Evolutionary conservation across 1,139 yeast genomes (phyloP), one percentile per base, ranked within the genome.

Genomic region (Blastobotrys serpentis): DNA sequence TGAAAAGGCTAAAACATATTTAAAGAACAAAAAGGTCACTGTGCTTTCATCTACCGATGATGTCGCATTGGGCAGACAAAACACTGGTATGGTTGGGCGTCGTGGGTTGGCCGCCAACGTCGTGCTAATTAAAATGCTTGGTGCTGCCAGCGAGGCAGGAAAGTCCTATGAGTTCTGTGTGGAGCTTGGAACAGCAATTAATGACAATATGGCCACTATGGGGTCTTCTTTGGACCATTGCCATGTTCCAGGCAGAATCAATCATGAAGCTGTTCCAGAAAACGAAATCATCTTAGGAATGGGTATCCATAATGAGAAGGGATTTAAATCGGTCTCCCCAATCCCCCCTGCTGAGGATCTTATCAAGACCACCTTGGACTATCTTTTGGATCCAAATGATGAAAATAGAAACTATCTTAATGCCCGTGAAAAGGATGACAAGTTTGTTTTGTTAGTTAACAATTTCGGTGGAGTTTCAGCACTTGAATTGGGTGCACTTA

Each of bases 241-340:
- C 45, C 77, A 74, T 52, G 74, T 76, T 25, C 78, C 80, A 4
- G 79, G 80, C 8, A 73, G 75, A 51, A 69, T 63, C 10, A 19
- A 36, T 18, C 25, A 36, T 11, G 40, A 19, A 4, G 25, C 23
- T 5, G 63, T 64, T 18, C 67, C 66, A 46, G 70, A 73, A 49
- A 67, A 47, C 49, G 53, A 55, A 23, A 56, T 56, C 19, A 54
- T 51, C 5, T 41, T 56, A 37, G 81, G 81, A 2, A 66, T 77
- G 52, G 81, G 81, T 2, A 76, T 77, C 48, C 81, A 77, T 58
- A 77, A 77, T 52, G 81, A 77, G 56, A 79, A 80, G 1, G 81
- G 81, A 13, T 75, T 74, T 29, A 59, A 66, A 38, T 41, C 50
- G 17, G 52, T 58, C 6, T 52, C 55, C 3, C 48, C 53, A 23